phyloP scores from a whole-genome alignment of 2,329 filamentous ascomycete species.

The Penicillium psychrosexuale region DNA sequence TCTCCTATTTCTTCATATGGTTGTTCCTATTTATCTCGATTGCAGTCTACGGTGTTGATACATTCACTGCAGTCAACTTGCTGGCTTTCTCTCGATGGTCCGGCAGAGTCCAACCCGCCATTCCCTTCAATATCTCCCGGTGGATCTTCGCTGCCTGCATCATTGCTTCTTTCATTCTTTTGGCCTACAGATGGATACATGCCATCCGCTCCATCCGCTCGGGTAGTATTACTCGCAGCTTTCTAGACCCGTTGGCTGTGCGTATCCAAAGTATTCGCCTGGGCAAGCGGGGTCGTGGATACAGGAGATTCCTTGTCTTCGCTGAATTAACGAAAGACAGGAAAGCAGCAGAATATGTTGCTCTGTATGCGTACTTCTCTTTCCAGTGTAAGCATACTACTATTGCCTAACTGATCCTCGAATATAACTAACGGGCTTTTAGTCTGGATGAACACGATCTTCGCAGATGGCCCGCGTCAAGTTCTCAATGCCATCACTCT shows the following conservation, averaged over 20 bases:
- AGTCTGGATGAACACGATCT: conserved; percentile 84
- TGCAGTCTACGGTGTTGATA: conserved; percentile 84
- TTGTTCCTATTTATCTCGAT: conserved; percentile 74
- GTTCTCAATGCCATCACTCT: conserved; percentile 87
- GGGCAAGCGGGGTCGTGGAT: conserved; percentile 68
- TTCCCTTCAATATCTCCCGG: conserved; percentile 75
- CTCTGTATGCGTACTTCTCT: conserved; percentile 85
- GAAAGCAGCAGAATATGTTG: conserved; percentile 85
- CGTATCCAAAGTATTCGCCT: conserved; percentile 79
- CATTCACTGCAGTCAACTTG: conserved; percentile 88
- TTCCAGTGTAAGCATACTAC: conserved; percentile 53
- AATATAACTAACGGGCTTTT: conserved; percentile 19
- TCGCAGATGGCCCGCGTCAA: conserved; percentile 90
- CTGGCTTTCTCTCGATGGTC: conserved; percentile 88
- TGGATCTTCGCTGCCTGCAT: conserved; percentile 96
- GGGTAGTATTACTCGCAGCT: conserved; percentile 85
- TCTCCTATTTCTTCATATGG: conserved; percentile 85
- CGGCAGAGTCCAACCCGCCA: conserved; percentile 72
- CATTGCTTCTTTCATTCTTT: conserved; percentile 80
- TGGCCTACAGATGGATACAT: conserved; percentile 74
- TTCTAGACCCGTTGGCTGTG: conserved; percentile 82
- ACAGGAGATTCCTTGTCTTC: conserved; percentile 88
- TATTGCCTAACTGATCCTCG: not conserved
- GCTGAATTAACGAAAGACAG: conserved; percentile 85
- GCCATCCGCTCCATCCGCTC: conserved; percentile 77